phyloP scores from a whole-genome alignment of 805 yeast genomes.

The Kuraishia ogatae region DNA sequence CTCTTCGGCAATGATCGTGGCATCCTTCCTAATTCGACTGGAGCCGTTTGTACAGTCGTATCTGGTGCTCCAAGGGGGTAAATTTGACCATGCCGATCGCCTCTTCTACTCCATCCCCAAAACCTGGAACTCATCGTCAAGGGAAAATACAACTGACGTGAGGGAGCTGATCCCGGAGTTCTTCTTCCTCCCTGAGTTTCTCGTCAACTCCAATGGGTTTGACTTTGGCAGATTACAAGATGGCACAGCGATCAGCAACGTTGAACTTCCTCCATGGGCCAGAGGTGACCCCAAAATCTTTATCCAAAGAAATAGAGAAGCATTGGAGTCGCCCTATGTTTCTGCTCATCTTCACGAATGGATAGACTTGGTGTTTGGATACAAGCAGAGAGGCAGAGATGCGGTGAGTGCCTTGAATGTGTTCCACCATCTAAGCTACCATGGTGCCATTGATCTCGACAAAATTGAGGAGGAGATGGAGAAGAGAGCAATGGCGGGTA shows the following conservation, averaged over 20 bases:
- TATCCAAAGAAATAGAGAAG: conserved; percentile 69
- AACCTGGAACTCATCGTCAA: conserved; percentile 75
- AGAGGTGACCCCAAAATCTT: conserved; percentile 67
- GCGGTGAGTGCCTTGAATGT: conserved; percentile 67
- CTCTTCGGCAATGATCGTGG: conserved; percentile 89
- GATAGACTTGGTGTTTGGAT: conserved; percentile 83
- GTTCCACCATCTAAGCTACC: conserved; percentile 77
- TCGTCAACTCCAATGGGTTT: conserved; percentile 54
- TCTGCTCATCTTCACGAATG: conserved; percentile 69
- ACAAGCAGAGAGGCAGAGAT: conserved; percentile 62
- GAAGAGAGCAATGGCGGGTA: conserved; percentile 68
- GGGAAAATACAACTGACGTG: conserved; percentile 79
- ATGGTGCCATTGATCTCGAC: conserved; percentile 76
- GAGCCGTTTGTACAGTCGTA: conserved; percentile 80
- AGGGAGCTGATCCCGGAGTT: conserved; percentile 85
- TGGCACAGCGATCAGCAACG: conserved; percentile 49
- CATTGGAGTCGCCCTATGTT: conserved; percentile 76
- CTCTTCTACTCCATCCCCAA: conserved; percentile 65
- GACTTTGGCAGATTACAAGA: conserved; percentile 66
- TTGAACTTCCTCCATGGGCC: conserved; percentile 78
- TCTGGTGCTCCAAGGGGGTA: conserved; percentile 75
- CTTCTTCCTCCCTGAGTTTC: conserved; percentile 72
- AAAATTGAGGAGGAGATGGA: conserved; percentile 66
- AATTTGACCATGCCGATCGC: conserved; percentile 83
- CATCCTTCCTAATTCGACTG: conserved; percentile 68